Evolutionary conservation across 2,329 filamentous ascomycete genomes (phyloP), one percentile per base, ranked within the genome.

Genomic region (Pezicula radicicola): DNA sequence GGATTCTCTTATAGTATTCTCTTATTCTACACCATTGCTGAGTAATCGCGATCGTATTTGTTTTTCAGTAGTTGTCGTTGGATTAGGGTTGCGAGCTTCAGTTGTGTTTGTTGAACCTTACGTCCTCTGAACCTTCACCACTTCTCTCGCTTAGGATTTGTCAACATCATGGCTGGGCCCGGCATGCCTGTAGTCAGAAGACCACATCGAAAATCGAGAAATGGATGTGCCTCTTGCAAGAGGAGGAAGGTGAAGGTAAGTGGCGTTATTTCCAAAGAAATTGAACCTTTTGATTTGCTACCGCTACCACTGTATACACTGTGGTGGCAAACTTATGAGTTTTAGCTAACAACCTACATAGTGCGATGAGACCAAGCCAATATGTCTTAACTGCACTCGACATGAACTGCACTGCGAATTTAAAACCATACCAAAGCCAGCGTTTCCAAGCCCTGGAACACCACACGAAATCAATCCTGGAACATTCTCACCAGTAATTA

Each of bases 221-320:
- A 62, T 6, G 68, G 67, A 7, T 70, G 68, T 53, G 49, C 55
- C 19, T 64, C 55, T 5, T 70, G 68, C 50, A 70, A 70, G 53
- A 45, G 59, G 3, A 57, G 68, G 27, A 70, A 68, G 55, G 64
- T 70, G 47, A 70, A 70, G 61, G 67, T 68, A 41, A 49, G 51
- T 53, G 21, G 44, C 18, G 44, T 33, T n/a, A 30, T 21, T 9
- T 19, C 18, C n/a, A 16, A 15, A 8, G 10, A 16, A 18, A 16
- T 4, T n/a, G 6, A 5, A 12, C 19, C 13, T 12, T 43, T 43
- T 3, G 13, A 16, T 9, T 37, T 37, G 35, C 13, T 16, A 4
- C 16, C 16, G 9, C 35, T 37, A n/a, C 41, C 19, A 43, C 21
- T 19, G 33, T 9, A 39, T 48, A 35, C 35, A 36, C 5, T 25